These are phyloP conservation scores for Chrysophaeum taylorii DNA, from an alignment of 352 stramenopile species.

Conservation along the genomic window DNA sequence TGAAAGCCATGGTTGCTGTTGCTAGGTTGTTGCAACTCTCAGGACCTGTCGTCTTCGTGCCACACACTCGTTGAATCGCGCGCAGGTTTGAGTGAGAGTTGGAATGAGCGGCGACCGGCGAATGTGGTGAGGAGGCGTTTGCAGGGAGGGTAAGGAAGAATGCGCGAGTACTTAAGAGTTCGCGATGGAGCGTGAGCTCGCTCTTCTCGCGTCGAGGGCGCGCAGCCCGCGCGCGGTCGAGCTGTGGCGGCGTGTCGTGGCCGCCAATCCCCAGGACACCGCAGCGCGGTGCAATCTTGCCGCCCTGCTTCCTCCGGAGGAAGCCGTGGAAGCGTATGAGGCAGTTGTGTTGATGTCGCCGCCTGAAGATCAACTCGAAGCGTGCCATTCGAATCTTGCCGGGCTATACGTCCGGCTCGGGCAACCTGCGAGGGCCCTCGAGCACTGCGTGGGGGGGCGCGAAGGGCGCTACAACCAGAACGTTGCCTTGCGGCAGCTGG, in stretches of 20 bases:
- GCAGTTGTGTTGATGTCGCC: constrained; percentile 11
- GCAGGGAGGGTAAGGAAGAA: no score
- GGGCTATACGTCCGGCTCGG: constrained; percentile 19
- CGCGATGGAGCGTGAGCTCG: no score
- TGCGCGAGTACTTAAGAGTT: no score
- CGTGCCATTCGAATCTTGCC: constrained; percentile 21
- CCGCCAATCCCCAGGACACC: neutral
- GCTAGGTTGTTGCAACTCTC: no score
- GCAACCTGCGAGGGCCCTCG: neutral
- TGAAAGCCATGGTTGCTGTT: no score
- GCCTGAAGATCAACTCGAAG: constrained; percentile 37
- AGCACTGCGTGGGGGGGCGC: neutral
- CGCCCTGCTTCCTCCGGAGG: neutral
- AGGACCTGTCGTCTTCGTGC: no score
- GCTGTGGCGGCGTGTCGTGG: constrained; percentile 15
- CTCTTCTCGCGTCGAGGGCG: neutral
- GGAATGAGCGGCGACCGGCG: no score
- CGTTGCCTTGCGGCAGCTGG: constrained; percentile 50
- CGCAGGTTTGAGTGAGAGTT: no score
- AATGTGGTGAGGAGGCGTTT: no score
- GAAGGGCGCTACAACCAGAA: constrained; percentile 35
- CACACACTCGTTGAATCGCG: no score
- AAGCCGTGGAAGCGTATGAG: neutral
- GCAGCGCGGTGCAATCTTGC: constrained; percentile 48
- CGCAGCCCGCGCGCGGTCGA: neutral